Evolutionary conservation across 2,329 filamentous ascomycete genomes (phyloP), one percentile per base, ranked within the genome.

Genomic region (Onygenales sp.): DNA sequence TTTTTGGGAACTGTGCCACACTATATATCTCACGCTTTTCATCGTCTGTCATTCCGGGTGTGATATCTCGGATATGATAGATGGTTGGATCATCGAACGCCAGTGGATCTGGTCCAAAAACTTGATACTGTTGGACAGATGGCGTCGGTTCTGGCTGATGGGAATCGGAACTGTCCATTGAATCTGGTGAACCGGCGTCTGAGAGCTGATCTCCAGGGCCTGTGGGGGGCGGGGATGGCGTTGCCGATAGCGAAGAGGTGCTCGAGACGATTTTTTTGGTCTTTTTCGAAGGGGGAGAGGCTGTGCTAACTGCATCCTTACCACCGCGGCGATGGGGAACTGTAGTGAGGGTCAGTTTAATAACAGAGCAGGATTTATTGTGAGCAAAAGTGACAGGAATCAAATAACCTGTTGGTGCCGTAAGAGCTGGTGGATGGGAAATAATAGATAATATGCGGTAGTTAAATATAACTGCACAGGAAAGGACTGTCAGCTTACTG

Each of bases 21-120:
- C 89, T 89, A 68, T 89, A 94, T 51, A 97, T 92, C 60, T 87
- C 82, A 65, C 86, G 90, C 68, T 85, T 88, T 63, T 95, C 85
- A n/a, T 92, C 86, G 54, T 90, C 83, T 2, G 83, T 78, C 85
- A 95, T 95, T 58, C 80, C 84, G 0, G 84, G 79, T 1, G 80
- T 79, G 27, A 91, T 78, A 0, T 85, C 78, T 53, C 85, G 84
- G 58, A 98, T 96, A 66, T 98, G 87, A 74, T 98, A 98, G 49
- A 96, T 80, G 38, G 92, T 95, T 1, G 91, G 90, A 65, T 98
- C 93, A 60, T 83, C 77, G 63, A 92, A 95, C n/a, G 84, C 89
- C 31, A 89, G 87, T 0, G 92, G 92, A 65, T 97, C 90, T 41
- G 92, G 85, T 55, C 92, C 92, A 68, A 96, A 97, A 0, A 89